phyloP scores from a whole-genome alignment of 495 filamentous ascomycete species.

The Acidiella bohemica region DNA sequence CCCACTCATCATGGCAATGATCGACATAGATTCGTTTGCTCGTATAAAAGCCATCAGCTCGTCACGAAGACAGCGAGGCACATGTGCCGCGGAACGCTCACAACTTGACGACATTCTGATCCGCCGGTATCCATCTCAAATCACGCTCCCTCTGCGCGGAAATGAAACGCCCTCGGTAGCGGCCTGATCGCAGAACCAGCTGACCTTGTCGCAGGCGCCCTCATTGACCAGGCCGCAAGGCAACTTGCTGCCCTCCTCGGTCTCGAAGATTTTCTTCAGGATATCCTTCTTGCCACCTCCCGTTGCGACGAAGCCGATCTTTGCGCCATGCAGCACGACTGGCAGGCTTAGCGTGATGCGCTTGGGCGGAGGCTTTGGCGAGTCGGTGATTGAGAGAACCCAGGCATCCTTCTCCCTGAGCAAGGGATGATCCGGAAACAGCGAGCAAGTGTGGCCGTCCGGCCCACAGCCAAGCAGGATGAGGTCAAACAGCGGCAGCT shows the following conservation, averaged over 20 bases:
- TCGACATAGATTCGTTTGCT: too few species aligned
- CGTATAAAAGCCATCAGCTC: too few species aligned
- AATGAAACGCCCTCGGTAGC: slow-evolving; percentile 76
- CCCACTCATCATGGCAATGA: too few species aligned
- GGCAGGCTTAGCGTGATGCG: slow-evolving; percentile 86
- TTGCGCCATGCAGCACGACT: slow-evolving; percentile 69
- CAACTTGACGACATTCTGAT: neutral
- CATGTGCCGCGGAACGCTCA: neutral
- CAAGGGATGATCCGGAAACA: slow-evolving; percentile 82
- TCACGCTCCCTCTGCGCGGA: slow-evolving; percentile 46
- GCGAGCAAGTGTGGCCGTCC: slow-evolving; percentile 91
- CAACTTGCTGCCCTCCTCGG: slow-evolving; percentile 56
- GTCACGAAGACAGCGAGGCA: neutral
- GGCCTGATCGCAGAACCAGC: slow-evolving; percentile 81
- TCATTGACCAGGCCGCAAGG: slow-evolving; percentile 82
- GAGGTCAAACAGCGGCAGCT: slow-evolving; percentile 80
- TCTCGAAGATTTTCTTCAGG: slow-evolving; percentile 79
- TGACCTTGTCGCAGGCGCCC: slow-evolving; percentile 67
- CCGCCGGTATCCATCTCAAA: too few species aligned
- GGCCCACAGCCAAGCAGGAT: slow-evolving; percentile 85
- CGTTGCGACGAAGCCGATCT: slow-evolving; percentile 82
- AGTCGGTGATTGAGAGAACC: slow-evolving; percentile 82
- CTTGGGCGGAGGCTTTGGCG: slow-evolving; percentile 82
- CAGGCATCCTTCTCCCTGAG: slow-evolving; percentile 81
- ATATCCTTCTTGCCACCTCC: slow-evolving; percentile 82